Evolutionary conservation across 2,329 filamentous ascomycete species (phyloP).

Genomic region (Aspergillus clavatus): DNA sequence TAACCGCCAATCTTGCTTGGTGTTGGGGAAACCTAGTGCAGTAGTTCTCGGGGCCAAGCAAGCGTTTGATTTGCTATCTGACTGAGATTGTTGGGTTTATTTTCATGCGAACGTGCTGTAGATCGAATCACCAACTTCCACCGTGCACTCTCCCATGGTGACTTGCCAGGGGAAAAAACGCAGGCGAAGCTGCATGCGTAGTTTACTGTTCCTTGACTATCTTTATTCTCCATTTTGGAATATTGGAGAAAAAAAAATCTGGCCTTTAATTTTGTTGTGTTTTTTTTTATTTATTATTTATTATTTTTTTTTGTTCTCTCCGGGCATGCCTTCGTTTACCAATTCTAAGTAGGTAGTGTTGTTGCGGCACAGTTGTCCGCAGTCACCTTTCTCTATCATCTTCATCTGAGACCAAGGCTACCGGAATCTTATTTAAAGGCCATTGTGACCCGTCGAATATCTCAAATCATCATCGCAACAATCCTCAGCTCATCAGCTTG

Average conservation of each 20-base stretch:
- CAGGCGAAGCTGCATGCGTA: constrained; percentile 13
- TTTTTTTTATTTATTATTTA: constrained; percentile 7
- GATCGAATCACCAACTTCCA: constrained; percentile 20
- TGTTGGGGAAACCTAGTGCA: constrained; percentile 21
- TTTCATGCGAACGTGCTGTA: constrained; percentile 18
- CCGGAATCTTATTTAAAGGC: constrained; percentile 19
- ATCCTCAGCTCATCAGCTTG: not conserved
- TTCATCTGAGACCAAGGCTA: constrained; percentile 12
- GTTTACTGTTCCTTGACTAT: constrained; percentile 16
- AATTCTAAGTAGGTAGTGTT: constrained; percentile 16
- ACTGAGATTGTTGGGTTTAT: constrained; percentile 12
- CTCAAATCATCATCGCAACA: constrained; percentile 12
- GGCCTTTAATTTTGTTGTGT: constrained; percentile 4
- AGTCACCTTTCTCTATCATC: constrained; percentile 14
- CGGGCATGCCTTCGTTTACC: constrained; percentile 6
- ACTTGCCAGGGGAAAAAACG: constrained; percentile 13
- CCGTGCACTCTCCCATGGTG: constrained; percentile 7
- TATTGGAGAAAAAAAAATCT: no score
- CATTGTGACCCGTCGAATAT: constrained; percentile 14
- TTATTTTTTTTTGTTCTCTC: constrained; percentile 7
- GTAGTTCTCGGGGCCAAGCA: constrained; percentile 11
- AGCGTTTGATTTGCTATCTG: constrained; percentile 9
- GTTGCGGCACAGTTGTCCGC: constrained; percentile 20
- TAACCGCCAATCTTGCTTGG: constrained; percentile 22
- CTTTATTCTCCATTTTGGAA: constrained; percentile 13